Evolutionary conservation across 352 stramenopile genomes (phyloP).

Genomic region (Globisporangium echinulatum): DNA sequence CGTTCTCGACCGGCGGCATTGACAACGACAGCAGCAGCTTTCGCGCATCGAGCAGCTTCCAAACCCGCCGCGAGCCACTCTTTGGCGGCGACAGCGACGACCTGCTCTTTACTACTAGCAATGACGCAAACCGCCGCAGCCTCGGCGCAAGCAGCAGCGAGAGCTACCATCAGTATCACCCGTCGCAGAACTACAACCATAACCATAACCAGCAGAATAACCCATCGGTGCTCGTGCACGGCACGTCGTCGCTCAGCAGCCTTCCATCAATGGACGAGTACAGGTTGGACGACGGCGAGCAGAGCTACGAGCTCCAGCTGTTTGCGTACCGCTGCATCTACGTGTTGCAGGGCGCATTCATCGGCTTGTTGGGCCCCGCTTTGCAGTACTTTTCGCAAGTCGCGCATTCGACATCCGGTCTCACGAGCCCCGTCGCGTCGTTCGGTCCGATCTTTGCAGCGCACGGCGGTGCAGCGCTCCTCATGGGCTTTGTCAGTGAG

Average conservation of each 20-base stretch:
- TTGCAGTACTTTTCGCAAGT: conserved; percentile 65
- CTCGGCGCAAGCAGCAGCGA: conserved; percentile 3
- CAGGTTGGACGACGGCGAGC: conserved; percentile 21
- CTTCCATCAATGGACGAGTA: conserved; percentile 15
- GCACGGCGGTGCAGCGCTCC: conserved; percentile 55
- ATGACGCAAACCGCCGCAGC: conserved; percentile 2
- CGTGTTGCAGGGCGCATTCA: conserved; percentile 55
- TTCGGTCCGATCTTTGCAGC: conserved; percentile 74
- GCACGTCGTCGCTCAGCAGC: conserved; percentile 16
- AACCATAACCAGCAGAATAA: conserved; percentile 2
- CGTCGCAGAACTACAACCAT: background rate
- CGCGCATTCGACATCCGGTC: conserved; percentile 23
- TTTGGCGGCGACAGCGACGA: conserved; percentile 8
- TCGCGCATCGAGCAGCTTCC: conserved; percentile 1
- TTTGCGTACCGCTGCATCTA: conserved; percentile 65
- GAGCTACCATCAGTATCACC: conserved; percentile 2
- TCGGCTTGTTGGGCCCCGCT: conserved; percentile 53
- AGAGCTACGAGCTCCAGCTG: conserved; percentile 55
- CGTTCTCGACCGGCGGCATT: conserved; percentile 1
- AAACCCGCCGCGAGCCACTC: conserved; percentile 5
- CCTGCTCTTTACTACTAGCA: background rate
- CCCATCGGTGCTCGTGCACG: conserved; percentile 16
- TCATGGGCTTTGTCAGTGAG: conserved; percentile 80
- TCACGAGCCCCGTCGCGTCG: conserved; percentile 47
- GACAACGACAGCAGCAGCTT: conserved; percentile 7